Evolutionary conservation across 2,329 filamentous ascomycete genomes (phyloP), one percentile per base, ranked within the genome.

Genomic region (Nigrograna mackinnonii): DNA sequence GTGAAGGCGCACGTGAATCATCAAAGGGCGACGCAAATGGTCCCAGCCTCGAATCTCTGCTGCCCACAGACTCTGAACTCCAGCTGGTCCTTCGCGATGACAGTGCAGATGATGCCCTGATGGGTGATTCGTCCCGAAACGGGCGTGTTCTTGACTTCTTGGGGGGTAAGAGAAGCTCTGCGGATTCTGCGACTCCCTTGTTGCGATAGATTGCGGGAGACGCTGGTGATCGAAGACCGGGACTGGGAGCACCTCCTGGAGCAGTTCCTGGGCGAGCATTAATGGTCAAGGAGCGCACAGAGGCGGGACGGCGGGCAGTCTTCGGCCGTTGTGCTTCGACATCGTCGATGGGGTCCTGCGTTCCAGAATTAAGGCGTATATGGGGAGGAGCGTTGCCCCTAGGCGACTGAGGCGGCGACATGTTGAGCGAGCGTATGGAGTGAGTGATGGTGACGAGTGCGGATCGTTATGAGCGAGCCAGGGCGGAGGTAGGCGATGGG

Each of bases 1-100:
- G 70, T 37, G 82, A 85, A 2, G 79, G 78, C 11, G 78, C 74
- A 50, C 77, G 71, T 4, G 80, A 82, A 48, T 85, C 82, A 45
- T 80, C 79, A 51, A 83, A 85, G 0, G 80, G 82, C 39, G 75
- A 76, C 16, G 60, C 68, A 52, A 75, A 82, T 47, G 66, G 77
- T 38, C 55, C 73, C 51, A 64, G 72, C 56, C 77, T 71, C 48
- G 77, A 79, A 55, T 80, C 77, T 49, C 75, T 71, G 50, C 77
- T 81, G 14, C 69, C 71, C 4, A 67, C 70, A 6, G 68, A 72
- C 47, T 84, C 80, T 14, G 83, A 85, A 53, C 79, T 82, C 78
- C 82, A 85, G 64, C 84, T 87, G 22, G 83, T 83, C 44, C 83
- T 71, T 50, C 82, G 73, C 34, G 82, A 86, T 11, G 80, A 83